Evolutionary conservation across 75 land plant species (phyloP).

Genomic region (Ceratopteris richardii): DNA sequence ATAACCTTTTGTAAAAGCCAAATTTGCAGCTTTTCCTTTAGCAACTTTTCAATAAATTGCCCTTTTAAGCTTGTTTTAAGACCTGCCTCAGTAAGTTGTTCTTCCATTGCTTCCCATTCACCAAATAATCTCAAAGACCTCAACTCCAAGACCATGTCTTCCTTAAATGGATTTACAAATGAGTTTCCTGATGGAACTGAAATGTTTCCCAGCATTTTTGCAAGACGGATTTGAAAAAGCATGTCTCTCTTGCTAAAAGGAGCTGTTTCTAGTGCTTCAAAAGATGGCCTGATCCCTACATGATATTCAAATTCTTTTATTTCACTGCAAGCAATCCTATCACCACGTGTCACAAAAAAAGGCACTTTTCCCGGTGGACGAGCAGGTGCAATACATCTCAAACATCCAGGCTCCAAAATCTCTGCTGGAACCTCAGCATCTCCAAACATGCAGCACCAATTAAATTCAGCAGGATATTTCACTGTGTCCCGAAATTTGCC

Average conservation of each 20-base stretch:
- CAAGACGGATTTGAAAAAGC: constrained; percentile 49
- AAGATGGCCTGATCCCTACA: constrained; percentile 1
- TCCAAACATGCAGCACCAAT: constrained; percentile 97
- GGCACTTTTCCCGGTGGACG: constrained; percentile 66
- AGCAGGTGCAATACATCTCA: constrained; percentile 61
- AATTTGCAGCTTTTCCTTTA: constrained; percentile 47
- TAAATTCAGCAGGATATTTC: constrained; percentile 20
- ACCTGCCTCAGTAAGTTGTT: constrained; percentile 10
- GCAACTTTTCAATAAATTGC: constrained; percentile 33
- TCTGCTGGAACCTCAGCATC: constrained; percentile 93
- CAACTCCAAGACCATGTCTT: too few relatives aligned
- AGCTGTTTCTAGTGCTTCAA: not conserved
- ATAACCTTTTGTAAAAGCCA: constrained; percentile 58
- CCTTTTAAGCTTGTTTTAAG: constrained; percentile 24
- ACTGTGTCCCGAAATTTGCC: constrained; percentile 50
- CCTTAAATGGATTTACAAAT: constrained; percentile 12
- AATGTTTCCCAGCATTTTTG: constrained; percentile 32
- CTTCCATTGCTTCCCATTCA: constrained; percentile 39
- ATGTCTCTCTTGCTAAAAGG: constrained; percentile 17
- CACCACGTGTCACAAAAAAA: constrained; percentile 72
- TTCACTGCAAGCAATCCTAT: constrained; percentile 85
- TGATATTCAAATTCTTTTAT: constrained; percentile 82
- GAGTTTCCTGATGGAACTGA: constrained; percentile 9
- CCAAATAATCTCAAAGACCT: constrained; percentile 27
- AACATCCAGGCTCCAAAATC: constrained; percentile 46